Evolutionary conservation across 2,329 filamentous ascomycete genomes (phyloP), one percentile per base, ranked within the genome.

Genomic region (Ophiosphaerella korrae): DNA sequence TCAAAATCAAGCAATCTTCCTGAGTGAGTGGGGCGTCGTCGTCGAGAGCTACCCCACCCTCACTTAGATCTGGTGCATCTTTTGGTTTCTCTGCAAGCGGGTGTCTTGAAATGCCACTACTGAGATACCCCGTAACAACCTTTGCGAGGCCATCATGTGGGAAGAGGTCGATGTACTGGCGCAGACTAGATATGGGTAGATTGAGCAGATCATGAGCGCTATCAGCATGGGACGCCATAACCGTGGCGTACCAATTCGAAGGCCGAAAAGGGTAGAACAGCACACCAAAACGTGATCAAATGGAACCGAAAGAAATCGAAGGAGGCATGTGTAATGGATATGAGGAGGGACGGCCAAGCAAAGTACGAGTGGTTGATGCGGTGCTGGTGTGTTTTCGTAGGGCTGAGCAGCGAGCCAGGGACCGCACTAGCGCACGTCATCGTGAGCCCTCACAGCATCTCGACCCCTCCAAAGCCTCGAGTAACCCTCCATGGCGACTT

Each of bases 51-150:
- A 73, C 70, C 53, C 69, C 70, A 38, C 71, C 71, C 52, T 74
- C 71, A 43, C 61, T 86, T 79, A 47, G 77, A 33, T 83, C 80
- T 6, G 73, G 68, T 11, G 55, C 63, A 40, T 70, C 65, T 49
- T 53, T 70, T 37, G 61, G 53, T 38, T 64, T 60, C 21, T 75
- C 74, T 71, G 52, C 48, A n/a, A 74, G 63, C 8, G 88, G 88
- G 61, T 94, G 97, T 1, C 92, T 91, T 1, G 92, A 97, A 35
- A 95, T 81, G 40, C 88, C 86, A 68, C 92, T 96, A 4, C 85
- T 88, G 53, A 99, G 76, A 70, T 89, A 99, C 0, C 87, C 92
- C 37, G 85, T 87, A 43, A 99, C 79, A 32, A 96, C 85, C 64
- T 92, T 92, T 45, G 86, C 86, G 7, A 97, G 80, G 26, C 94